Base-by-base conservation (phyloP, 75 land plant genomes). In the Pinus albicaulis region DNA sequence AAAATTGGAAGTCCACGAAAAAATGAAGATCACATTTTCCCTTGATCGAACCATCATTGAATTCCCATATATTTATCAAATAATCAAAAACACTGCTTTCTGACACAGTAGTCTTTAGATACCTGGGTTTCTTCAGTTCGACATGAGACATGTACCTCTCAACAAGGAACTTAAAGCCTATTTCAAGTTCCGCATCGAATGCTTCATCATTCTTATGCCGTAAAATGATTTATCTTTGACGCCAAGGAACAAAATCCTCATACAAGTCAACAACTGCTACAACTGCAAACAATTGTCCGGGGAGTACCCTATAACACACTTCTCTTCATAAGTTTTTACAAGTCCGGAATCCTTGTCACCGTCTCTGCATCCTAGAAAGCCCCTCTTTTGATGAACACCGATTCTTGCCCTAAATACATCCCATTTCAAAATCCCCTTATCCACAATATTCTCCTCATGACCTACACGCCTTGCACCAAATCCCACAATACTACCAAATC, bases 211-310 rank as follows among this genome's bases (percentile, higher is more conserved):
- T 81, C 74, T 85, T 71, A 14, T 77, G 87, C 76, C 81, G 79
- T 48, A 95, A 17, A 23, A 98, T 79, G 61, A 82, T 81, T 10
- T 95, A 94, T 52, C 84, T 74, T 73, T 89, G 93, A 79, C 98
- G 95, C 99, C 99, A 98, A 4, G 99, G 99, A 31, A 98, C 87
- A 84, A 98, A 98, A 44, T 88, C 99, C 70, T 95, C 84, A 79
- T 98, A 98, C 83, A 95, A 76, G 76, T 98, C 99, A 57, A 98
- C 99, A 66, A 93, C 99, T 59, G 95, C 95, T 65, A 95, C 98
- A 15, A 98, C 98, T 76, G 82, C 81, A 81, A 86, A 98, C 14
- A 98, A 58, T 75, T 98, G 98, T 76, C 99, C 56, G 90, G 95
- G 22, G 99, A 88, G 75, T 98, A 98, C 91, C 99, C 4, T 41